Evolutionary conservation across 1,139 yeast genomes (phyloP).

Genomic region (Magnusiomyces suaveolens): DNA sequence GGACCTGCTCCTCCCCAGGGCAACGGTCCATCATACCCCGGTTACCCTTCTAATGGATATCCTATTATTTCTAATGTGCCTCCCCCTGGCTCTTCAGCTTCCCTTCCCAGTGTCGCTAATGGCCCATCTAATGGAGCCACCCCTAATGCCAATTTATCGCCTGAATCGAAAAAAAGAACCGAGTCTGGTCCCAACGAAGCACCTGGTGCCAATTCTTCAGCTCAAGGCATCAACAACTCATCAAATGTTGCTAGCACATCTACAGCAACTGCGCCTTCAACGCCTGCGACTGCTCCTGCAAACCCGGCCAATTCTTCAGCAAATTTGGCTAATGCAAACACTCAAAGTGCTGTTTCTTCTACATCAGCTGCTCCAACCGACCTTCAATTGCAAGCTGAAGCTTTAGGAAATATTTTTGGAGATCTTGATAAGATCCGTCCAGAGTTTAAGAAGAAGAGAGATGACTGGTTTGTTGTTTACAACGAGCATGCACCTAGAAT

Average conservation of each 20-base stretch:
- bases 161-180: conserved; percentile 16
- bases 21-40: conserved; percentile 10
- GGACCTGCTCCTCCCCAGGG: conserved; percentile 11
- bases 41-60: conserved; percentile 14
- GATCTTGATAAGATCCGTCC: conserved; percentile 71
- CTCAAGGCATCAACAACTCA: conserved; percentile 17
- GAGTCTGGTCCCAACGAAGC: conserved; percentile 22
- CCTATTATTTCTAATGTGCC: conserved; percentile 9
- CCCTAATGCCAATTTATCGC: conserved; percentile 10
- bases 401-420: conserved; percentile 49
- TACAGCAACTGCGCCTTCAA: conserved; percentile 14
- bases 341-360: conserved; percentile 18
- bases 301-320: neutral
- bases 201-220: conserved; percentile 20
- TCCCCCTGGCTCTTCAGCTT: conserved; percentile 3
- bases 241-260: conserved; percentile 13
- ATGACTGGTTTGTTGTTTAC: conserved; percentile 82
- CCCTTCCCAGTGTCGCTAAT: conserved; percentile 9
- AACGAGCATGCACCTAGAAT: conserved; percentile 72
- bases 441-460: conserved; percentile 73
- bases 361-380: neutral
- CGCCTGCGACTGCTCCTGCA: conserved; percentile 14
- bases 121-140: conserved; percentile 8
- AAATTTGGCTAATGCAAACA: neutral
- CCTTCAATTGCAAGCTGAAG: conserved; percentile 24